Evolutionary conservation across 805 yeast species (phyloP).

Genomic region (Saccharomycopsis sp.): DNA sequence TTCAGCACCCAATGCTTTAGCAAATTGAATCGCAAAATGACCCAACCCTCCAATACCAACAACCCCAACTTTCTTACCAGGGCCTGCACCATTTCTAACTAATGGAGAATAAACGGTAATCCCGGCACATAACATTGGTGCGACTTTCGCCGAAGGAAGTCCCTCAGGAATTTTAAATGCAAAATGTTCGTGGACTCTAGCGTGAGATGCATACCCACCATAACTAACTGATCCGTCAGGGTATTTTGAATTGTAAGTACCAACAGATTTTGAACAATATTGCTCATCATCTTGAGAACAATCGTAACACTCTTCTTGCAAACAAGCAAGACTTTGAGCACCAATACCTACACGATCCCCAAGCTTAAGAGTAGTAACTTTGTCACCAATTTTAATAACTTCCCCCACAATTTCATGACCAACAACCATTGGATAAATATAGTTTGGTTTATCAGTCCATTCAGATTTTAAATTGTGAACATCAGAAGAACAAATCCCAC

Average conservation of each 20-base stretch:
- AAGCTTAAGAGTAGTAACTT: constrained; percentile 41
- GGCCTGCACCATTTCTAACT: constrained; percentile 42
- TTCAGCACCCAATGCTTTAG: constrained; percentile 54
- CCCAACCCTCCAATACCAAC: constrained; percentile 54
- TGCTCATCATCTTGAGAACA: constrained; percentile 50
- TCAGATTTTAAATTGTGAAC: constrained; percentile 16
- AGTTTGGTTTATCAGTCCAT: constrained; percentile 11
- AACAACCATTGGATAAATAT: constrained; percentile 31
- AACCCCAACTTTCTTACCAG: constrained; percentile 46
- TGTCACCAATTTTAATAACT: constrained; percentile 52
- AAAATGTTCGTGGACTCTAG: constrained; percentile 56
- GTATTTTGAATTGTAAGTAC: constrained; percentile 47
- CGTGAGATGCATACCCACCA: constrained; percentile 67
- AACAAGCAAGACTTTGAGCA: constrained; percentile 58
- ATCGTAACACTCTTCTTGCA: constrained; percentile 50
- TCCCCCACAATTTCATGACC: constrained; percentile 66
- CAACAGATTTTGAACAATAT: constrained; percentile 43
- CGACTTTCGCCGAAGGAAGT: constrained; percentile 47
- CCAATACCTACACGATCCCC: constrained; percentile 83
- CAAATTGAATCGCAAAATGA: constrained; percentile 48
- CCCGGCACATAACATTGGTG: constrained; percentile 76
- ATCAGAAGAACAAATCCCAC: constrained; percentile 66
- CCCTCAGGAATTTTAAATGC: constrained; percentile 57
- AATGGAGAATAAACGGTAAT: constrained; percentile 66
- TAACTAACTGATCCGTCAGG: constrained; percentile 42